phyloP scores from a whole-genome alignment of 2,329 filamentous ascomycete genomes.

The Rhynchosporium agropyri region DNA sequence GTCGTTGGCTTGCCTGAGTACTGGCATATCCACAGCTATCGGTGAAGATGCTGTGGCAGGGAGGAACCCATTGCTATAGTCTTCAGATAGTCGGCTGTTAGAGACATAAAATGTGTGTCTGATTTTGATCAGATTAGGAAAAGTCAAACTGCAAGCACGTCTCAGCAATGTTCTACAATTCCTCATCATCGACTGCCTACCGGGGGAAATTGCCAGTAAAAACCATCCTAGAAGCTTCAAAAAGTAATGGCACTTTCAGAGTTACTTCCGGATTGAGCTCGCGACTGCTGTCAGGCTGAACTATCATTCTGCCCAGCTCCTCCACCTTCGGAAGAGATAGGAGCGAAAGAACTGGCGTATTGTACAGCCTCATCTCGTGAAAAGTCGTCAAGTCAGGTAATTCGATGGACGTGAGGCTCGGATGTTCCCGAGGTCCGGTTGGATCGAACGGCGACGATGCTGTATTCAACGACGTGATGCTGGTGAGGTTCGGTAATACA shows the following conservation, averaged over 20 bases:
- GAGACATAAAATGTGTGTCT: not conserved
- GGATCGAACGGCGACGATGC: not conserved
- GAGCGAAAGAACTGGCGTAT: not conserved
- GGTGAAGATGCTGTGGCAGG: not conserved
- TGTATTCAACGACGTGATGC: not conserved
- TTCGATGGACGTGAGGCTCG: constrained; percentile 8
- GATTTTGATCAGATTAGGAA: not conserved
- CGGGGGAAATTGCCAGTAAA: constrained; percentile 1
- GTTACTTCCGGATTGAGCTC: not conserved
- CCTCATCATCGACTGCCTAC: not conserved
- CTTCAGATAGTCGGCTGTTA: not conserved
- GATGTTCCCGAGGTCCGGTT: too few species aligned
- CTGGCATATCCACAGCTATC: not conserved
- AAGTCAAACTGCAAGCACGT: constrained; percentile 11
- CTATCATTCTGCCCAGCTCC: not conserved
- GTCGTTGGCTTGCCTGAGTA: not conserved
- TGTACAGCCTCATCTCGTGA: not conserved
- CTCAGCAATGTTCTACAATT: not conserved
- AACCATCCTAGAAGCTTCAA: not conserved
- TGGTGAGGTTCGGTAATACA: constrained; percentile 13
- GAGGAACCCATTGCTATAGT: not conserved
- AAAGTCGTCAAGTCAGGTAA: not conserved
- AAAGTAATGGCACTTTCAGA: not conserved
- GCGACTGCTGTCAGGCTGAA: not conserved
- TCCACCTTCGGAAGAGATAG: constrained; percentile 4